These are phyloP conservation scores for Biscogniauxia marginata DNA, from an alignment of 2,329 filamentous ascomycete species.

Conservation along the genomic window DNA sequence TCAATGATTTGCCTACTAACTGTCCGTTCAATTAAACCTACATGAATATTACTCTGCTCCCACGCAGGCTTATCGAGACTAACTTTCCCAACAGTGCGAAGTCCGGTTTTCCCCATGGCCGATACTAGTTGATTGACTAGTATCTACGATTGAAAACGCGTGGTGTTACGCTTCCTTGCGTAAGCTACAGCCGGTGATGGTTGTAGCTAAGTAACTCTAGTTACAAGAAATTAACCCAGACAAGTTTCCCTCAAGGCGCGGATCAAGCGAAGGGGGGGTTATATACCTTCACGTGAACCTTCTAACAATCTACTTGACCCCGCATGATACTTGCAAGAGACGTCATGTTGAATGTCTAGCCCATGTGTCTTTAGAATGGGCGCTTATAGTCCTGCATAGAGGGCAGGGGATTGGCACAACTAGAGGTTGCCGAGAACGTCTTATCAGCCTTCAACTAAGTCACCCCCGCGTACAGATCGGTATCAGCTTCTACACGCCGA, in stretches of 20 bases:
- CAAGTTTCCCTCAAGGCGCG: neutral
- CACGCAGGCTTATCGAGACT: slow-evolving; percentile 69
- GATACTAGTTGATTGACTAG: slow-evolving; percentile 1
- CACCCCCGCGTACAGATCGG: neutral
- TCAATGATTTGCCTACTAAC: slow-evolving; percentile 13
- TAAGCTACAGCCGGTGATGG: no score
- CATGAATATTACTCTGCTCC: slow-evolving; percentile 69
- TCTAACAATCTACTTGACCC: slow-evolving; percentile 15
- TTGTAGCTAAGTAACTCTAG: no score
- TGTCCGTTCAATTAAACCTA: slow-evolving; percentile 41
- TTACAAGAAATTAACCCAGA: neutral
- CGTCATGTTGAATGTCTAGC: slow-evolving; percentile 10
- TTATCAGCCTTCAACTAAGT: slow-evolving; percentile 1
- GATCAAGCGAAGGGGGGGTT: neutral
- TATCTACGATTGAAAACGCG: no score
- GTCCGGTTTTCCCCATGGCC: slow-evolving; percentile 43
- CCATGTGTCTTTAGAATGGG: neutral
- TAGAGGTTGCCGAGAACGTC: neutral
- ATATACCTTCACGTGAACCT: neutral
- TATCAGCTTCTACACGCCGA: neutral
- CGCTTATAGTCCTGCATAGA: neutral
- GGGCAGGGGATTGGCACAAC: neutral
- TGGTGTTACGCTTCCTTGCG: no score
- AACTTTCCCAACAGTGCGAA: slow-evolving; percentile 72
- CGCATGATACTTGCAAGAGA: slow-evolving; percentile 16